Evolutionary conservation across 441 rosid species (phyloP).

Genomic region (Gossypium armourianum): DNA sequence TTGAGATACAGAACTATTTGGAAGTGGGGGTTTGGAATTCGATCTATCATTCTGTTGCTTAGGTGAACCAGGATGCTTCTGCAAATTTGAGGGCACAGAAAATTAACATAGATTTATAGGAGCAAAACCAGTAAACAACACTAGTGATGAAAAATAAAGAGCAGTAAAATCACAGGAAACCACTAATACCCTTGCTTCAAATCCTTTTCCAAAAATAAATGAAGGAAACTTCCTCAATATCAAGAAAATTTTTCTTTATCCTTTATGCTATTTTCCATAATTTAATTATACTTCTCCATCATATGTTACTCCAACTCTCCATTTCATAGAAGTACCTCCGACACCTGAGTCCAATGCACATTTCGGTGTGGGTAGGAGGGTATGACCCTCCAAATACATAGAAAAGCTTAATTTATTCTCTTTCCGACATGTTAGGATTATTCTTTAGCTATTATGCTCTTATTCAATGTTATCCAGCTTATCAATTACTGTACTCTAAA

Average conservation of each 20-base stretch:
- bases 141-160: not conserved
- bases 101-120: not conserved
- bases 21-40: constrained; percentile 70
- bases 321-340: not conserved
- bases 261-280: not conserved
- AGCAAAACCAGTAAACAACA: not conserved
- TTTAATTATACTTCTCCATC: not conserved
- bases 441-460: not conserved
- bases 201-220: not conserved
- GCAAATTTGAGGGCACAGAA: constrained; percentile 23
- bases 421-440: not conserved
- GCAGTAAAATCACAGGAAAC: not conserved
- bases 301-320: not conserved
- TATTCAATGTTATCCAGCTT: not conserved
- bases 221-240: not conserved
- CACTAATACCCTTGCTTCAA: not conserved
- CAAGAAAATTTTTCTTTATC: not conserved
- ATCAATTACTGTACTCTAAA: not conserved
- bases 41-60: constrained; percentile 61
- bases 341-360: not conserved
- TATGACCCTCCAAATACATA: not conserved
- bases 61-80: constrained; percentile 82
- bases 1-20: constrained; percentile 53
- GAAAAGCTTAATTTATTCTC: not conserved
- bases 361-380: not conserved